Base-by-base conservation (phyloP, 345 rosid genomes). In the Heritiera fomes region DNA sequence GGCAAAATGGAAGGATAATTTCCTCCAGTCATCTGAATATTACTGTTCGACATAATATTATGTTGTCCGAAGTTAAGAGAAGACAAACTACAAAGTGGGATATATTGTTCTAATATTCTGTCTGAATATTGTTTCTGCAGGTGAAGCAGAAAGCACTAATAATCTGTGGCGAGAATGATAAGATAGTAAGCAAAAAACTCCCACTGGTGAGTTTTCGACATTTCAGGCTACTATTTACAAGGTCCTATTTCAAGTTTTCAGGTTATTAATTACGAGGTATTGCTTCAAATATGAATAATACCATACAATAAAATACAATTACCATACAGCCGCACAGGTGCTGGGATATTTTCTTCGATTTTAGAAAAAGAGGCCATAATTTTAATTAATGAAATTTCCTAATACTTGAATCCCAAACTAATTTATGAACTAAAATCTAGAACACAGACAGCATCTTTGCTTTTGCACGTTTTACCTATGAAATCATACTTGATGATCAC, bases 111-210 rank as follows among this genome's bases (percentile, higher is more conserved):
- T 59, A 59, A 47, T 23, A 41, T 77, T 73, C n/a, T 62, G 52
- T 43, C 60, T 49, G 23, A 17, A 56, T 18, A 70, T 59, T 47
- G 50, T 47, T 58, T 82, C 74, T 53, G 78, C 85, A 94, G 98
- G 93, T 91, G 45, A 84, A 86, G 76, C 92, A 91, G 59, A 87
- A 86, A 85, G 86, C 90, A 18, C 92, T 92, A 0, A 86, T 94
- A 38, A 87, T 94, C 79, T 88, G 84, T 30, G 86, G 98, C 23
- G 96, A 94, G 85, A 79, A 85, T 0, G 98, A 94, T 87, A 87
- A 80, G 86, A 91, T 94, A 46, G 88, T 94, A 63, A 86, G 88
- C 90, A 85, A 83, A 82, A 83, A 81, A 75, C 88, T 92, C 66
- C 82, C 85, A 38, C 86, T 85, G 83, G 98, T 94, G 77, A 90